Percentiles rank a stretch among this genome's conserved stretches.
Evolutionary conservation across 371 early-diverging fungal species (phyloP).

Genomic region (Funneliformis caledonium): DNA sequence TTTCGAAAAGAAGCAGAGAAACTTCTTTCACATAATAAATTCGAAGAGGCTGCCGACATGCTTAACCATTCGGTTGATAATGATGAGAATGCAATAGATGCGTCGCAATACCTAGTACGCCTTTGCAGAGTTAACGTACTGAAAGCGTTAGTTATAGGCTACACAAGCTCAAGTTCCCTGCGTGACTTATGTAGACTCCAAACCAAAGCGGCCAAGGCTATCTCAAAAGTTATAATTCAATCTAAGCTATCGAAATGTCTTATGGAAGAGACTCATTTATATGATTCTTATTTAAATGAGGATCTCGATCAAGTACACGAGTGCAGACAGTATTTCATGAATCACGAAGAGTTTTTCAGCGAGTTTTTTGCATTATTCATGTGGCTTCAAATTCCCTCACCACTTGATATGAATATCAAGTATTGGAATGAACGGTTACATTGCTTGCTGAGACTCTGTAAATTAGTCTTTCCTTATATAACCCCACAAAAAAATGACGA

Average conservation of each 20-base stretch:
- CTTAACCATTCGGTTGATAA: background rate
- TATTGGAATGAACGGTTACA: constrained; percentile 23
- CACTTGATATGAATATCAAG: background rate
- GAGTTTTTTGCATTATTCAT: constrained; percentile 29
- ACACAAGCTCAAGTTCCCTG: background rate
- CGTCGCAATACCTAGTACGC: background rate
- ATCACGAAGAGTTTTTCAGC: background rate
- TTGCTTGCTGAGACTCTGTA: constrained; percentile 9
- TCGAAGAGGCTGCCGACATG: constrained; percentile 27
- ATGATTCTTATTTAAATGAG: constrained; percentile 16
- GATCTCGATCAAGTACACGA: background rate
- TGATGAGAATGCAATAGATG: background rate
- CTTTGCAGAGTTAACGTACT: constrained; percentile 8
- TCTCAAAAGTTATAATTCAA: background rate
- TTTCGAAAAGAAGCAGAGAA: background rate
- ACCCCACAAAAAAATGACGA: background rate
- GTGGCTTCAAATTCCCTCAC: background rate
- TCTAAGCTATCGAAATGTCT: too few species aligned
- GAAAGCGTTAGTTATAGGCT: background rate
- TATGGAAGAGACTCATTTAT: constrained; percentile 10
- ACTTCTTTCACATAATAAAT: background rate
- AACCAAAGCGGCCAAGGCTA: too few species aligned
- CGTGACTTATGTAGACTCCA: background rate
- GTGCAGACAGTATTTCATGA: background rate
- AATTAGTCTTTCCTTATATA: constrained; percentile 8